Base-by-base conservation (phyloP, 2,329 filamentous ascomycete species). In the Pseudodiploospora longispora region DNA sequence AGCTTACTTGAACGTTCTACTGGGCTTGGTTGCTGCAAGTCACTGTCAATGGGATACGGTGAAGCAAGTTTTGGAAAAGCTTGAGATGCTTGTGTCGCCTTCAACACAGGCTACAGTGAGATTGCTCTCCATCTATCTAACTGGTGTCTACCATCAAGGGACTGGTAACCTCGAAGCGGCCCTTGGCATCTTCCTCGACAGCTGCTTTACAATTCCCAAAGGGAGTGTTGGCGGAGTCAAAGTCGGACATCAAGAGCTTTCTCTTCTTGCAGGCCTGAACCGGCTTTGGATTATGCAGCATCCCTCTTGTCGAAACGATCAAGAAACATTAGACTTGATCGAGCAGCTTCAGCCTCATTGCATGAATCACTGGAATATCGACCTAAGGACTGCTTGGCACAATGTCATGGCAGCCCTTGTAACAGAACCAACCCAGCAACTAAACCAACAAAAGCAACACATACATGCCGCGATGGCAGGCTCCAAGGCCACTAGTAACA, bases 361-460 rank as follows among this genome's bases (percentile, higher is more conserved):
- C 62, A 65, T 70, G 12, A 72, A 75, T 43, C 85, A 89, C 59
- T 73, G 77, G 33, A 90, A 87, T 62, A 74, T 78, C 54, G 84
- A 90, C 55, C 81, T 96, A 45, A 76, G 79, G 50, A 83, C 85
- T 30, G 87, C 87, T 1, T 91, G 84, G 68, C 80, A 85, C 56
- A 75, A 95, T 8, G 75, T 91, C 45, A 75, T 82, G 52, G 84
- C 87, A 5, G 80, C 83, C 3, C 74, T 85, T 5, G 67, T 74
- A 39, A 80, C 78, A 2, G 71, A 75, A 57, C 83, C 69, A 59
- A 78, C 66, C 54, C 76, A 72, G 40, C 78, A 83, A 28, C 83
- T 93, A 49, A 81, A 87, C 47, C 78, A 84, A 49, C 82, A 85
- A 44, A 96, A 95, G 64, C 77, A 83, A 35, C 80, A 84, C 56